Base-by-base conservation (phyloP, 495 filamentous ascomycete species). In the Penicillium fimorum region DNA sequence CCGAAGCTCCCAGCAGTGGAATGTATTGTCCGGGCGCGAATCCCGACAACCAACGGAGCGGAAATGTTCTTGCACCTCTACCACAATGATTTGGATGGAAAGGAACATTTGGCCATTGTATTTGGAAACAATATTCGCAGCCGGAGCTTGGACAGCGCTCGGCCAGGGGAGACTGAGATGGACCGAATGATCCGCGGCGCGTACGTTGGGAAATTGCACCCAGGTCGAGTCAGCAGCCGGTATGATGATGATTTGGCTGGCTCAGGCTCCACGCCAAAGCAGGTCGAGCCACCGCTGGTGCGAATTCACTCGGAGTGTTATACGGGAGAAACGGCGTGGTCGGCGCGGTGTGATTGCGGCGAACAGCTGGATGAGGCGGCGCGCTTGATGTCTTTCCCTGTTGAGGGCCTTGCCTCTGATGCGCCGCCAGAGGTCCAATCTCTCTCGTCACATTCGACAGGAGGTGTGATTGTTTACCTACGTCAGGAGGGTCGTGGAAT, bases 41-140 rank as follows among this genome's bases (percentile, higher is more conserved):
- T 95, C 47, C 90, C 90, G 1, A 95, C 90, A 33, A 92, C 90
- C 12, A 87, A 82, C 10, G 94, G 92, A 3, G 87, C 91, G 10
- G 92, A 97, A 72, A 97, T 98, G 90, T 98, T 95, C 66, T 78
- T 98, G 37, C 94, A 98, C 69, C 79, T 98, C 3, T 98, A 97
- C 73, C 86, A 86, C 47, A 98, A 97, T 71, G 87, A 87, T 62
- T 79, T 91, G 18, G 94, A 98, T 68, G 88, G 87, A 50, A 98
- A 98, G 73, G 94, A 98, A 66, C 94, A 98, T 71, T 75, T 97
- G 37, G 94, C 94, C n/a, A 97, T 98, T 58, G 94, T 97, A 1
- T 98, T 98, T 68, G 94, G 94, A 4, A 79, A 84, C 50, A 78
- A 82, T 25, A 97, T 98, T 60, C 80, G 95, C 43, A 91, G 87